A percentile compares a stretch with the other conserved stretches of the same genome.
Evolutionary conservation across 345 rosid species (phyloP).

Genomic region (Citrus trifoliata): DNA sequence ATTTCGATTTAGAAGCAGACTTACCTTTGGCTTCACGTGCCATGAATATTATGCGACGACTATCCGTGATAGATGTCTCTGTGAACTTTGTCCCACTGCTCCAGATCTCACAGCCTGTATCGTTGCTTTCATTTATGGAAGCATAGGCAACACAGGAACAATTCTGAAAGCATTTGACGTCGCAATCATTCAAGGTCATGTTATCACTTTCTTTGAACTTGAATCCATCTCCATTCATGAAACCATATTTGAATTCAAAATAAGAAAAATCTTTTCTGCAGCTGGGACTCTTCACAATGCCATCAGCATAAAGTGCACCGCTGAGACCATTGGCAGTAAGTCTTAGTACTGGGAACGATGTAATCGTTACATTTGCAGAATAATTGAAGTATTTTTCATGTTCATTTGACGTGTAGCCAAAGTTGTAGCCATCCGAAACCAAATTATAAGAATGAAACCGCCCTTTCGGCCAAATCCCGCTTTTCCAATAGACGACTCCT

Average conservation of each 20-base stretch:
- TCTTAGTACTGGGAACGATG: neutral
- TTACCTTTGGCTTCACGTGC: neutral
- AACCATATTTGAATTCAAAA: rapidly evolving
- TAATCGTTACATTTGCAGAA: neutral
- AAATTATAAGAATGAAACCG: no score
- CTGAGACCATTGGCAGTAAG: no score
- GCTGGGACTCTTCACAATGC: no score
- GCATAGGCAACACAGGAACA: neutral
- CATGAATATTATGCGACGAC: no score
- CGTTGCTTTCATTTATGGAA: rapidly evolving
- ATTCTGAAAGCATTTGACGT: no score
- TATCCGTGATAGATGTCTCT: neutral
- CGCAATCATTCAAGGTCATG: rapidly evolving
- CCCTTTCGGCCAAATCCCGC: slow-evolving; percentile 4
- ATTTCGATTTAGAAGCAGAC: neutral
- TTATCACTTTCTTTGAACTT: no score
- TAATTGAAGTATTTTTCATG: slow-evolving; percentile 24
- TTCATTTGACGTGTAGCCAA: slow-evolving; percentile 17
- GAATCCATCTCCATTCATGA: no score
- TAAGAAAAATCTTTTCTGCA: no score
- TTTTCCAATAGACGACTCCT: slow-evolving; percentile 18
- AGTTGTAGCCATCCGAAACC: neutral
- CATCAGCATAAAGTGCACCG: neutral
- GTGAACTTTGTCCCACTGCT: neutral
- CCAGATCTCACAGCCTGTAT: neutral